Conservation (phyloP, 1,139 yeast species). For the Suhomyces taliae region DNA sequence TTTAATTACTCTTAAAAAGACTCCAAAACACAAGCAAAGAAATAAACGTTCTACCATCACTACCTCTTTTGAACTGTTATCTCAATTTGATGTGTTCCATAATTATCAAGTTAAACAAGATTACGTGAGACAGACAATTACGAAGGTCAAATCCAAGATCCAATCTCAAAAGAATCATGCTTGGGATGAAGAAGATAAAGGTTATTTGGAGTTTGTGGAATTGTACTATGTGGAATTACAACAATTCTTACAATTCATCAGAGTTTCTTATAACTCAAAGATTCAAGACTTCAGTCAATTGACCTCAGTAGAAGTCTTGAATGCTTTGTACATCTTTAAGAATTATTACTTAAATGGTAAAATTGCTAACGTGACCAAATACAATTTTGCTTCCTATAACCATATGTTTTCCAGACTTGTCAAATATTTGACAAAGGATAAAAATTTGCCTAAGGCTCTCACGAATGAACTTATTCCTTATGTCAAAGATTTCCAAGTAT, state of each 20-base stretch:
- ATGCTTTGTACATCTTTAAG: constrained; percentile 30
- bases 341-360: constrained; percentile 24
- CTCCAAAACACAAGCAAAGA: constrained; percentile 15
- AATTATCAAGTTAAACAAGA: neutral
- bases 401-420: constrained; percentile 22
- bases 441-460: constrained; percentile 13
- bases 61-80: constrained; percentile 8
- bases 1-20: constrained; percentile 33
- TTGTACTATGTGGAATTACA: constrained; percentile 23
- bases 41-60: neutral
- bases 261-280: constrained; percentile 23
- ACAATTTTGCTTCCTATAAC: constrained; percentile 21
- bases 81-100: constrained; percentile 8
- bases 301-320: constrained; percentile 29
- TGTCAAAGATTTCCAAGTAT: constrained; percentile 8
- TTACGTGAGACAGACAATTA: constrained; percentile 3
- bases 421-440: constrained; percentile 8
- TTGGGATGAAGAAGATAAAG: constrained; percentile 3
- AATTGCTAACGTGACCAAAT: constrained; percentile 17
- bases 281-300: constrained; percentile 26
- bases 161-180: neutral
- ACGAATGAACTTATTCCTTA: constrained; percentile 16
- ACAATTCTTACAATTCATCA: constrained; percentile 25
- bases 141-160: constrained; percentile 2
- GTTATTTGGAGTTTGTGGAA: constrained; percentile 21